Evolutionary conservation across 306 rosid species (phyloP).

Genomic region (cucumber (Cucumis sativus)): DNA sequence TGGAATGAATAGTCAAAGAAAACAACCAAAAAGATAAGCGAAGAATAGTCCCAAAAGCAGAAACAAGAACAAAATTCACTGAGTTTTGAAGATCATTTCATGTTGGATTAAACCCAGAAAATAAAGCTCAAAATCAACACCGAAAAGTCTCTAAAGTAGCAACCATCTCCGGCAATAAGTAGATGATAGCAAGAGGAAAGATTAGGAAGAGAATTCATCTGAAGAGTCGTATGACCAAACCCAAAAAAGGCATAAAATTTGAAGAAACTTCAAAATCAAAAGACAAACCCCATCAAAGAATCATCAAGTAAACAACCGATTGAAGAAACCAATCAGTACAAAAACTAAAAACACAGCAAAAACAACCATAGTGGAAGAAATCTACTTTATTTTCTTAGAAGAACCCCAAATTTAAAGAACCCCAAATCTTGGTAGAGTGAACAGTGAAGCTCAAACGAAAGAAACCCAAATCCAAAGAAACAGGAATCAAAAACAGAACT

Average conservation of each 20-base stretch:
- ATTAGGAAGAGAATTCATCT: background rate
- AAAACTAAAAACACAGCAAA: background rate
- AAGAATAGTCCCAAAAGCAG: constrained; percentile 13
- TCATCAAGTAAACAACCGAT: background rate
- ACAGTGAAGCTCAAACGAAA: background rate
- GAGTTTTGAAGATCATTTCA: constrained; percentile 27
- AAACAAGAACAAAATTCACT: background rate
- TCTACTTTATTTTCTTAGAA: background rate
- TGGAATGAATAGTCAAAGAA: constrained; percentile 6
- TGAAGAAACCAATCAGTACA: background rate
- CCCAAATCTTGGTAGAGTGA: background rate
- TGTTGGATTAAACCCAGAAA: constrained; percentile 21
- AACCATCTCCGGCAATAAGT: background rate
- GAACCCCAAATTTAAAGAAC: background rate
- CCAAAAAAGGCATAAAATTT: background rate
- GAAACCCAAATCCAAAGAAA: background rate
- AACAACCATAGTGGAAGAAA: background rate
- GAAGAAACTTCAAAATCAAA: background rate
- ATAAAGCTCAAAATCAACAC: constrained; percentile 7
- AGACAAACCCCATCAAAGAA: background rate
- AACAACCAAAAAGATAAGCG: constrained; percentile 11
- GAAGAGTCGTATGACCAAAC: background rate
- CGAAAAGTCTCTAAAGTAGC: background rate
- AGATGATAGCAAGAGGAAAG: background rate
- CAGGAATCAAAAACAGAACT: background rate